These are phyloP conservation scores for Wallacemonas collosoma DNA, from an alignment of 208 protist species.

Conservation along the genomic window DNA sequence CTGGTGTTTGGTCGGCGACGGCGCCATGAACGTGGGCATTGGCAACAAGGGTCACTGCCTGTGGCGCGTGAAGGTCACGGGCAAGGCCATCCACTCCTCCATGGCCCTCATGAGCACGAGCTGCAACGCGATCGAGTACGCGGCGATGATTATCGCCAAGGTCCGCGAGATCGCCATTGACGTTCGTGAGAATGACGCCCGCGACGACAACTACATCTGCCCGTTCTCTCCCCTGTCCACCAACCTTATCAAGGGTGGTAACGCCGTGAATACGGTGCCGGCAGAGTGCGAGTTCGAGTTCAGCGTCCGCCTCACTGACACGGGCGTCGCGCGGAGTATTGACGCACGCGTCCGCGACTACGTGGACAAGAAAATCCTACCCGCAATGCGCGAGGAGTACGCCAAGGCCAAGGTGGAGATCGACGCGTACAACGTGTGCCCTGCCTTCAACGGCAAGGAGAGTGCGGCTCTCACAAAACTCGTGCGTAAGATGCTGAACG, in stretches of 20 bases:
- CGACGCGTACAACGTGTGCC: constrained; percentile 18
- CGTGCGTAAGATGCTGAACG: constrained; percentile 23
- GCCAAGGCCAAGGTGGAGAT: constrained; percentile 35
- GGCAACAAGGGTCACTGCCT: constrained; percentile 35
- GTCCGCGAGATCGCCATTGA: constrained; percentile 33
- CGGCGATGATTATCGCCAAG: constrained; percentile 43
- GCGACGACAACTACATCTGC: constrained; percentile 30
- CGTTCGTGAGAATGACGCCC: constrained; percentile 21
- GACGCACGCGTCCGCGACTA: constrained; percentile 33
- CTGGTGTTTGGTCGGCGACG: constrained; percentile 46
- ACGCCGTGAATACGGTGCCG: constrained; percentile 58
- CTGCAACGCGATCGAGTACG: constrained; percentile 46
- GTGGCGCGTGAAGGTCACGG: constrained; percentile 38
- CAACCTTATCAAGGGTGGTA: constrained; percentile 43
- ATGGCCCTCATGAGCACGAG: constrained; percentile 40
- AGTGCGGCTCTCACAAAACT: constrained; percentile 15
- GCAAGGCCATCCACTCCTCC: constrained; percentile 56
- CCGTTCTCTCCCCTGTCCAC: constrained; percentile 33
- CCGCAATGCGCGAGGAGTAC: constrained; percentile 48
- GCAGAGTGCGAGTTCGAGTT: constrained; percentile 47
- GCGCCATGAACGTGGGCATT: constrained; percentile 28
- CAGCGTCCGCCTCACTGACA: constrained; percentile 41
- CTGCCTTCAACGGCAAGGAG: constrained; percentile 13
- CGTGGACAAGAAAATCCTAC: constrained; percentile 34
- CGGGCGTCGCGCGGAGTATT: constrained; percentile 26